A percentile compares a stretch with the other conserved stretches of the same genome.
These are phyloP conservation scores for Venturia nashicola DNA, from an alignment of 2,329 filamentous ascomycete genomes.

Conservation along the genomic window DNA sequence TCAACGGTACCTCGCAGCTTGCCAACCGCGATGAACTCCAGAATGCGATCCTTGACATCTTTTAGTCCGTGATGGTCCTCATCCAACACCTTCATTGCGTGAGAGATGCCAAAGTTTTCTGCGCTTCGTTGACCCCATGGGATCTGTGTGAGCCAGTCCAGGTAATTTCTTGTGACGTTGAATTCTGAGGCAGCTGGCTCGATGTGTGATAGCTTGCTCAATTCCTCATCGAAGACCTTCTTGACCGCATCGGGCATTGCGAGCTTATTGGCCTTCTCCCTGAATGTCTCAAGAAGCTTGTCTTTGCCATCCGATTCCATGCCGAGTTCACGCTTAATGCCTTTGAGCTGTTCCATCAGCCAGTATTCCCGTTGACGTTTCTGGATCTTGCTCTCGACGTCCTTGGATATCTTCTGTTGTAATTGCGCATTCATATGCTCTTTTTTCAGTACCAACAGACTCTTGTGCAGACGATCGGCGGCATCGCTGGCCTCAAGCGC, in stretches of 20 bases:
- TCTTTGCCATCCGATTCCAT: slow-evolving; percentile 98
- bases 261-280: slow-evolving; percentile 83
- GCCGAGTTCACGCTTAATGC: slow-evolving; percentile 85
- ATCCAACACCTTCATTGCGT: slow-evolving; percentile 81
- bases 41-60: slow-evolving; percentile 94
- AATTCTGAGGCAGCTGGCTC: slow-evolving; percentile 96
- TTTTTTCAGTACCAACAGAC: slow-evolving; percentile 86
- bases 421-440: slow-evolving; percentile 97
- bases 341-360: slow-evolving; percentile 99
- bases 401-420: slow-evolving; percentile 94
- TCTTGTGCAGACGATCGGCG: slow-evolving; percentile 84
- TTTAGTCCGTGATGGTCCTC: slow-evolving; percentile 96
- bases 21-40: slow-evolving; percentile 96
- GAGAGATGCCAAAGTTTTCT: slow-evolving; percentile 91
- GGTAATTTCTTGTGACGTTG: slow-evolving; percentile 94
- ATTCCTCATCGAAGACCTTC: slow-evolving; percentile 96
- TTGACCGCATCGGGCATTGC: slow-evolving; percentile 95
- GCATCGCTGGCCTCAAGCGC: slow-evolving; percentile 82
- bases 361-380: slow-evolving; percentile 97
- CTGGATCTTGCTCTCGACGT: slow-evolving; percentile 93
- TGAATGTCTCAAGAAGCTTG: slow-evolving; percentile 94
- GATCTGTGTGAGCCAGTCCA: slow-evolving; percentile 97
- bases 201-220: slow-evolving; percentile 91
- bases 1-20: slow-evolving; percentile 95
- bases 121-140: slow-evolving; percentile 92